These are phyloP conservation scores for Luffa acutangula DNA, from an alignment of 306 rosid genomes.

Conservation along the genomic window DNA sequence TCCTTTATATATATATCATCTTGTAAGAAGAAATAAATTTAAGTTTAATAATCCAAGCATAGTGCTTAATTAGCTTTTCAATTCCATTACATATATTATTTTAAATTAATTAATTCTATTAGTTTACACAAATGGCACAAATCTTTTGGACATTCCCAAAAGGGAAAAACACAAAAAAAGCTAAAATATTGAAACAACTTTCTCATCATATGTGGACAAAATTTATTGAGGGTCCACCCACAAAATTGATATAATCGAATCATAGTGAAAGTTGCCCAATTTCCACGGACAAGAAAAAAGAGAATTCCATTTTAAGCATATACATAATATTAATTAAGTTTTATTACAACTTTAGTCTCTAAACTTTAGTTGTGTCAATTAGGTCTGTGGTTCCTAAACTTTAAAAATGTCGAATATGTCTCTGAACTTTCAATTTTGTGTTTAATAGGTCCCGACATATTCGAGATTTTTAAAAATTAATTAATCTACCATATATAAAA, in stretches of 20 bases:
- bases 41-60: neutral
- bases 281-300: neutral
- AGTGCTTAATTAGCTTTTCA: slow-evolving; percentile 2
- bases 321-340: neutral
- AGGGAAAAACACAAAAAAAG: neutral
- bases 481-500: no score
- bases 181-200: neutral
- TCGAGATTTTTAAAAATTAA: no score
- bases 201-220: neutral
- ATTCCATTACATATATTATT: neutral
- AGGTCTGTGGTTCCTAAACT: no score
- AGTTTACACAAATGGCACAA: neutral
- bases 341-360: no score
- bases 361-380: no score
- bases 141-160: neutral
- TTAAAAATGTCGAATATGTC: no score
- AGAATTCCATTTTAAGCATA: neutral
- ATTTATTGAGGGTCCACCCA: neutral
- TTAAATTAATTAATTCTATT: neutral
- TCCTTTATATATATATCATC: neutral
- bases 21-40: neutral
- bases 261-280: slow-evolving; percentile 1
- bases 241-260: neutral
- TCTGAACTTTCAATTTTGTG: no score
- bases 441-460: no score